Conservation (phyloP, 108 stramenopile genomes). For the Cylindrotheca closterium region DNA sequence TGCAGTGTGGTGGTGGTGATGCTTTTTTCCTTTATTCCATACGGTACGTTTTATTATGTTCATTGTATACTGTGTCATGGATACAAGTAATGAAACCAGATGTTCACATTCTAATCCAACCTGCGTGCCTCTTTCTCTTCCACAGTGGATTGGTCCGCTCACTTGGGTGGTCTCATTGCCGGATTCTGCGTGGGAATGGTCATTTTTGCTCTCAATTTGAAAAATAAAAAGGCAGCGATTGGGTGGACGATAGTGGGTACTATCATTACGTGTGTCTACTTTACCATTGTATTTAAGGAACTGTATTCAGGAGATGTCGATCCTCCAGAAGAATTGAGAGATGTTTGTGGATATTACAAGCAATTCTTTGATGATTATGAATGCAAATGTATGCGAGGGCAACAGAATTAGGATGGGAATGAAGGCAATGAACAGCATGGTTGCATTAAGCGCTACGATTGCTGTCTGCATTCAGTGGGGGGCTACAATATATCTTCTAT, state of each 20-base stretch:
- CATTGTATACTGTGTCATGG: background rate
- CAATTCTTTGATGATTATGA: constrained; percentile 79
- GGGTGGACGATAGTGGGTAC: constrained; percentile 65
- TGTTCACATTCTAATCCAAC: constrained; percentile 2
- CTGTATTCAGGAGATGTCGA: constrained; percentile 73
- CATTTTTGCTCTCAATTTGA: constrained; percentile 53
- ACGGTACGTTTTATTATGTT: constrained; percentile 19
- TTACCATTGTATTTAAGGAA: constrained; percentile 33
- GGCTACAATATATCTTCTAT: too few relatives aligned
- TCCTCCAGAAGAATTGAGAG: constrained; percentile 59
- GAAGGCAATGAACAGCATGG: background rate
- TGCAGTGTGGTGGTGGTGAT: constrained; percentile 67
- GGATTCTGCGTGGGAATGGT: constrained; percentile 69
- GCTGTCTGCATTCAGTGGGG: too few relatives aligned
- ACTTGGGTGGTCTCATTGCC: constrained; percentile 72
- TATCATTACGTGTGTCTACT: constrained; percentile 43
- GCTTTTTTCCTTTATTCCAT: constrained; percentile 56
- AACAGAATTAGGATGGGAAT: constrained; percentile 3
- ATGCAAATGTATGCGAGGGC: constrained; percentile 54
- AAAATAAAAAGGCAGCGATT: constrained; percentile 41
- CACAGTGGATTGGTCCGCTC: constrained; percentile 82
- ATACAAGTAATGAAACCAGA: background rate
- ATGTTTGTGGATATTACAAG: constrained; percentile 84
- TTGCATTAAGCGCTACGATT: background rate
- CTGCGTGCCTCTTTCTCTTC: constrained; percentile 26